Base-by-base conservation (phyloP, 768 basidiomycete species). In the Paxillus involutus region DNA sequence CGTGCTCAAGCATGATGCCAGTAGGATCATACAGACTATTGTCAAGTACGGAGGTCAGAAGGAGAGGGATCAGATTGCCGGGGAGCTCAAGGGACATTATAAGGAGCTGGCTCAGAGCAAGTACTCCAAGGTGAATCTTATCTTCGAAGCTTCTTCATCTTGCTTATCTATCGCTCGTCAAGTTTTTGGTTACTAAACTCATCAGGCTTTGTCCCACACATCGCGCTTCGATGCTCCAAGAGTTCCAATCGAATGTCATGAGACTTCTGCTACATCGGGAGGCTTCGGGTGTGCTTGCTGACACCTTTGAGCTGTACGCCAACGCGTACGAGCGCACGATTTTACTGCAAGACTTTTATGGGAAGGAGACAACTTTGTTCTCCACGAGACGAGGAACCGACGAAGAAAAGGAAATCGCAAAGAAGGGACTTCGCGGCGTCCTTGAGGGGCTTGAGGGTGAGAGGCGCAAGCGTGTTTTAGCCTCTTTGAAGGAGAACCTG, bases 1-100 rank as follows among this genome's bases (percentile, higher is more conserved):
- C 36, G 87, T 90, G 2, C 81, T 91, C 66, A 96, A 94, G 70
- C 94, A 96, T 63, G 93, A 96, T 69, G 93, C 92, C 8, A 93
- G 91, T 63, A 82, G 87, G 59, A 92, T 92, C 56, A 82, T 90
- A 19, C 88, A 90, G 68, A 89, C 84, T 0, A 75, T 89, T 12
- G 88, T 96, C 45, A 94, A 90, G 64, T 83, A 88, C 55, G 94
- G 94, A 4, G 77, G 82, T 17, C 87, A 79, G 64, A 73, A 67
- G 46, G 88, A 95, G 69, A 71, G 93, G 43, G 82, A 91, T 40
- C 86, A 91, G 66, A 80, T 97, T 45, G 94, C 92, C 0, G 71
- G 70, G 10, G 94, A 97, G 71, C 77, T 97, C 45, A 87, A 90
- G 66, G 93, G 93, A 1, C 78, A 79, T 51, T 96, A 86, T 65